Evolutionary conservation across 2,329 filamentous ascomycete genomes (phyloP).

Genomic region (Xylaria sp.): DNA sequence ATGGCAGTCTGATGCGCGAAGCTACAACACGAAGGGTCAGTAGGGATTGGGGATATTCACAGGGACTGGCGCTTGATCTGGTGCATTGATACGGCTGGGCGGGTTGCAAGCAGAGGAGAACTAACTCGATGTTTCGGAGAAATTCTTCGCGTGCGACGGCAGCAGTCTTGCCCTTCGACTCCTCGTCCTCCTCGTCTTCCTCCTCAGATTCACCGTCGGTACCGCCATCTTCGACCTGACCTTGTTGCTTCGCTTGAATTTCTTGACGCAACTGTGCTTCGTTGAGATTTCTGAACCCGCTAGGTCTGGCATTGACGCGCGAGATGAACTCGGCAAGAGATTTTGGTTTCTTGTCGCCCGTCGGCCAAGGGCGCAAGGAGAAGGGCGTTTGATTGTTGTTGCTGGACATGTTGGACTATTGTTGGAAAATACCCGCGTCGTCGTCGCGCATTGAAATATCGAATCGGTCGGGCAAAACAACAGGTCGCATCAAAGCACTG

Average conservation of each 20-base stretch:
- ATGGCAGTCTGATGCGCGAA: slow-evolving; percentile 55
- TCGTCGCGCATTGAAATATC: background rate
- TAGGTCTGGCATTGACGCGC: slow-evolving; percentile 72
- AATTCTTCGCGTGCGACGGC: slow-evolving; percentile 51
- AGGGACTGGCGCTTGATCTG: background rate
- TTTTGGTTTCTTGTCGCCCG: slow-evolving; percentile 51
- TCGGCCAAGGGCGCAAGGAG: slow-evolving; percentile 59
- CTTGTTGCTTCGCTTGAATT: slow-evolving; percentile 46
- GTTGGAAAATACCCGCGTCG: background rate
- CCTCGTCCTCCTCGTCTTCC: slow-evolving; percentile 26
- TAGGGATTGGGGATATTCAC: background rate
- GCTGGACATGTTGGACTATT: slow-evolving; percentile 20
- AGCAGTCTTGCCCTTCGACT: slow-evolving; percentile 36
- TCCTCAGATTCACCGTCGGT: slow-evolving; percentile 41
- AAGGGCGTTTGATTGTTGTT: slow-evolving; percentile 37
- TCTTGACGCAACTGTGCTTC: slow-evolving; percentile 68
- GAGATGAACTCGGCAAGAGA: slow-evolving; percentile 69
- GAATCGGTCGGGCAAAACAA: background rate
- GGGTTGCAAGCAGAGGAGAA: background rate
- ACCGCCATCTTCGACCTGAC: slow-evolving; percentile 38
- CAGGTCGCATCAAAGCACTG: background rate
- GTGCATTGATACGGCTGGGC: background rate
- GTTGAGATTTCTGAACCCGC: slow-evolving; percentile 74
- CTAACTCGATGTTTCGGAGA: slow-evolving; percentile 53
- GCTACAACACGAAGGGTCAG: slow-evolving; percentile 31